phyloP scores from a whole-genome alignment of 2,329 filamentous ascomycete genomes.

The Fusarium burgessii region DNA sequence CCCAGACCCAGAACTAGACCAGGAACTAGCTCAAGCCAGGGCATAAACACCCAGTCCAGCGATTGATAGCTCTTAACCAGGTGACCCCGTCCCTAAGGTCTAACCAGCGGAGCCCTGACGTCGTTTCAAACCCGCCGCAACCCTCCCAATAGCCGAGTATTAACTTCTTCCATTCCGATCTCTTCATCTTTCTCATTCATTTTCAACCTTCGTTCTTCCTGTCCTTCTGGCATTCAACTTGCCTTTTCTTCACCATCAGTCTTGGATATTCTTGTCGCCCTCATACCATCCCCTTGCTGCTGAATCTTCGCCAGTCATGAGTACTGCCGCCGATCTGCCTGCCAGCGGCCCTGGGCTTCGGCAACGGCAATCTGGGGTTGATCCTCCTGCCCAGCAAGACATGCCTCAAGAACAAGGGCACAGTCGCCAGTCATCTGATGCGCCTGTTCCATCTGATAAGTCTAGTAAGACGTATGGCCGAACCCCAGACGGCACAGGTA shows the following conservation, averaged over 20 bases:
- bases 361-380: constrained; percentile 45
- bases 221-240: constrained; percentile 8
- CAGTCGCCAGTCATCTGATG: constrained; percentile 27
- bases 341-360: constrained; percentile 46
- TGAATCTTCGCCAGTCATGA: constrained; percentile 44
- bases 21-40: constrained; percentile 17
- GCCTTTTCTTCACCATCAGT: neutral
- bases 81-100: constrained; percentile 28
- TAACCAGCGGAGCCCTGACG: constrained; percentile 48
- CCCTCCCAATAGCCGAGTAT: constrained; percentile 35
- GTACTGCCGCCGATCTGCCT: constrained; percentile 48
- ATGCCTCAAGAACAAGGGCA: constrained; percentile 26
- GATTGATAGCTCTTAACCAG: constrained; percentile 20
- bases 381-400: constrained; percentile 33
- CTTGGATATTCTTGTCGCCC: neutral
- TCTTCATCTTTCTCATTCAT: constrained; percentile 21
- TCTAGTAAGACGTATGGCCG: constrained; percentile 86
- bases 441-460: constrained; percentile 43
- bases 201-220: constrained; percentile 7
- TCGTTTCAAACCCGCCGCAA: constrained; percentile 33
- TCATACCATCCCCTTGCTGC: constrained; percentile 5
- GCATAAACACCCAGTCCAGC: constrained; percentile 12
- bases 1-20: constrained; percentile 1
- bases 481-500: constrained; percentile 91
- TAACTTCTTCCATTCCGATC: constrained; percentile 21